Evolutionary conservation across 1,139 yeast species (phyloP), one percentile per base, ranked within the genome.

Genomic region (Spencermartinsiella ligniputridi): DNA sequence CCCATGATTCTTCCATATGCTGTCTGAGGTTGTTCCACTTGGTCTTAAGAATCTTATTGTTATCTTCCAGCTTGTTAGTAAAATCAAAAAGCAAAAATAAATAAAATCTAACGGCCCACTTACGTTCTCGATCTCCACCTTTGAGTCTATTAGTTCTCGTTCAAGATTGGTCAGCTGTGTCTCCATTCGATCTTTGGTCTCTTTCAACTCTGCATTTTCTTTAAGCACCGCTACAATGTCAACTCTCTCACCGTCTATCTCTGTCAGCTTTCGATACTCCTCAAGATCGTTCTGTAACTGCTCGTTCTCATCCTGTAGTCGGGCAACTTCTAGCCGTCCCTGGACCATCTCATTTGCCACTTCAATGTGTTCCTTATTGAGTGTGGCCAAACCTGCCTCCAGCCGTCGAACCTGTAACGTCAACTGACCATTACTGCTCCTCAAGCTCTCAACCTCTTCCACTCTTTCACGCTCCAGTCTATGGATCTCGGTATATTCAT

Each of bases 281-380:
- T 68, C 67, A 17, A 85, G 74, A 49, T 80, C 81, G 2, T 66
- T 60, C 45, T 70, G 66, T 48, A 89, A 67, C 38, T 75, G 75
- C 19, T 72, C 75, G 49, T 88, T 88, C 46, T 79, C 83, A 42
- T 79, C 83, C 42, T 72, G 71, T 24, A 89, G 66, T 19, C 83
- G 81, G 9, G 83, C 88, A 41, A 84, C 76, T 46, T 76, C 72
- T 37, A 82, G 70, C 50, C 83, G 74, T 36, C 80, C 81, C 45
- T 72, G 73, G 22, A 83, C 78, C 77, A 83, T 72, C 53, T 81
- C 95, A 61, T 84, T 84, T 6, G 90, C 81, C 34, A 92, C 75
- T 44, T 76, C 79, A 27, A 82, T 75, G 62, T 92, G 97, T 59
- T 90, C 97, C 49, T 80, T 75, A 57, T 87, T 89, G 49, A 92